phyloP scores from a whole-genome alignment of 768 basidiomycete species.

The Lyophyllum shimeji region DNA sequence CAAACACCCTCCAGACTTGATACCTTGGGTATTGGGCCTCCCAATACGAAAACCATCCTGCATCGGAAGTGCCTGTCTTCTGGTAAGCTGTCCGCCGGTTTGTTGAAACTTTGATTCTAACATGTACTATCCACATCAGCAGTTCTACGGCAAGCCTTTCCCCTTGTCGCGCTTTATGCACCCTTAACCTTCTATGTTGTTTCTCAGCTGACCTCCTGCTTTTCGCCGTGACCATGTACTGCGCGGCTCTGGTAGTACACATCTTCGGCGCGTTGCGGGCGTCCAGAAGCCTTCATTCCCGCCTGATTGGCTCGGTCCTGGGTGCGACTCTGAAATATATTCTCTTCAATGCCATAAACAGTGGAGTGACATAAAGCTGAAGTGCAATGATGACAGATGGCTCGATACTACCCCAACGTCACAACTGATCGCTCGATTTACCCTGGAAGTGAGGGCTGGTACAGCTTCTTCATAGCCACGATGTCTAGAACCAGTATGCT shows the following conservation, averaged over 20 bases:
- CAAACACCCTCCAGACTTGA: constrained; percentile 34
- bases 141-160: constrained; percentile 30
- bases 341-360: neutral
- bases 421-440: constrained; percentile 62
- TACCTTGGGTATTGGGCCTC: constrained; percentile 43
- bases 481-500: constrained; percentile 22
- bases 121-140: constrained; percentile 41
- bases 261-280: constrained; percentile 49
- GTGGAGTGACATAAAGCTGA: neutral
- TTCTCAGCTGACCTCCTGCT: constrained; percentile 30
- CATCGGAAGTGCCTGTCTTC: constrained; percentile 29
- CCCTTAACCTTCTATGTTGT: neutral
- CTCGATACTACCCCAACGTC: constrained; percentile 42
- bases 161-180: neutral
- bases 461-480: constrained; percentile 11
- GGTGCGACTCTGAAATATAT: constrained; percentile 57
- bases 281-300: constrained; percentile 48
- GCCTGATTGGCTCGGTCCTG: constrained; percentile 50
- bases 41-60: constrained; percentile 33
- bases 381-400: constrained; percentile 35
- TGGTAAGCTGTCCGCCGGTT: constrained; percentile 27
- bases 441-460: constrained; percentile 56
- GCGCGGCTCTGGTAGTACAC: constrained; percentile 33
- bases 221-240: constrained; percentile 27
- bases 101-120: neutral